Conservation (phyloP, 2,329 filamentous ascomycete genomes). For the Aspergillus ochraceus region DNA sequence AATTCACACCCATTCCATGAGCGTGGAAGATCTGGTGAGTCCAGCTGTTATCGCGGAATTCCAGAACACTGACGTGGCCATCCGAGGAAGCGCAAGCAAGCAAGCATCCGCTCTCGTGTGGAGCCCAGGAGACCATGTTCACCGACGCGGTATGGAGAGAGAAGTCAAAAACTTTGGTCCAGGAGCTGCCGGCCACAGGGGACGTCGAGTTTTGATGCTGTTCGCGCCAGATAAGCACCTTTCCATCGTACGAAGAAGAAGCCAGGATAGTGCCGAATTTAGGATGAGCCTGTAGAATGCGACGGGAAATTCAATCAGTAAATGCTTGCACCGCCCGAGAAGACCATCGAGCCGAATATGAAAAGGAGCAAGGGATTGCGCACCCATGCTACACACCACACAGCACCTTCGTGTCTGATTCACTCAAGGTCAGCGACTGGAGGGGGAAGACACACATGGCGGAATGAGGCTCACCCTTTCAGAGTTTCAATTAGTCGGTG, state of each 20-base stretch:
- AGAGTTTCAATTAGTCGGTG: slow-evolving; percentile 89
- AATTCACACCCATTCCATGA: slow-evolving; percentile 92
- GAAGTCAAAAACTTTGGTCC: slow-evolving; percentile 90
- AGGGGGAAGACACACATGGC: not conserved
- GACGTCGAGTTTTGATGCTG: slow-evolving; percentile 51
- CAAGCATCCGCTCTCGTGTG: slow-evolving; percentile 90
- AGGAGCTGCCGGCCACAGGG: slow-evolving; percentile 54
- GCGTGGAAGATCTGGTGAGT: slow-evolving; percentile 86
- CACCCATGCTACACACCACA: slow-evolving; percentile 95
- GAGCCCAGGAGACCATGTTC: slow-evolving; percentile 97
- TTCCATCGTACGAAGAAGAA: slow-evolving; percentile 93
- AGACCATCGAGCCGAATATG: not conserved
- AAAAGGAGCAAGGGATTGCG: slow-evolving; percentile 20
- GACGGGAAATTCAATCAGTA: slow-evolving; percentile 5
- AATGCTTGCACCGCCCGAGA: not conserved
- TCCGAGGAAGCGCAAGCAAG: slow-evolving; percentile 93
- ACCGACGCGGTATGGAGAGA: slow-evolving; percentile 92
- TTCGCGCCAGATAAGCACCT: slow-evolving; percentile 98
- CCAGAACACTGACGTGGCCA: slow-evolving; percentile 88
- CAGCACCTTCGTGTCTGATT: slow-evolving; percentile 85
- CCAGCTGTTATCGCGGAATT: slow-evolving; percentile 96
- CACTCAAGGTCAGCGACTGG: slow-evolving; percentile 10
- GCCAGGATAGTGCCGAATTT: slow-evolving; percentile 98
- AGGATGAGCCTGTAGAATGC: slow-evolving; percentile 67
- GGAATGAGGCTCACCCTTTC: slow-evolving; percentile 67